A percentile compares a stretch with the other conserved stretches of the same genome.
Conservation (phyloP, 1,284 basidiomycete genomes). For the Volvariella surrecta region DNA sequence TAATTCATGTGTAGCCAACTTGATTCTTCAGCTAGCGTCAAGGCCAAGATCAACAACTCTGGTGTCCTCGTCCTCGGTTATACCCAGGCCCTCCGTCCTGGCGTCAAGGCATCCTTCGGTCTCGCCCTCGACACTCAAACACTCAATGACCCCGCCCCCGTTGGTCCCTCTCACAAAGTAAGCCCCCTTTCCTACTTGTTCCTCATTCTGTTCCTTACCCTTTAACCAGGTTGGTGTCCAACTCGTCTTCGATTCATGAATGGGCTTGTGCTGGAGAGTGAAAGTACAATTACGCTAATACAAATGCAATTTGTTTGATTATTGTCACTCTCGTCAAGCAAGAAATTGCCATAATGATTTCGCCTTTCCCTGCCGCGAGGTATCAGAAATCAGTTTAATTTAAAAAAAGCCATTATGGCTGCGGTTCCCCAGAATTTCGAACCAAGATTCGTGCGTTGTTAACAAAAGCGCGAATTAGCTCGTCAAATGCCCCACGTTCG, state of each 20-base stretch:
- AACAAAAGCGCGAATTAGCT: conserved; percentile 75
- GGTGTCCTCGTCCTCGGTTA: conserved; percentile 90
- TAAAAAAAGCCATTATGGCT: too few relatives aligned
- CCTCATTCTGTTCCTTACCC: conserved; percentile 2
- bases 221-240: conserved; percentile 53
- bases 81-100: conserved; percentile 90
- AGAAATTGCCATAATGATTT: background rate
- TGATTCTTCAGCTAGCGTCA: conserved; percentile 86
- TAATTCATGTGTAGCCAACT: conserved; percentile 47
- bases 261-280: conserved; percentile 19
- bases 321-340: background rate
- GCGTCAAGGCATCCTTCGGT: conserved; percentile 93
- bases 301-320: background rate
- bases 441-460: conserved; percentile 72
- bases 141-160: conserved; percentile 60
- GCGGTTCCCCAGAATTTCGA: conserved; percentile 41
- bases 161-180: conserved; percentile 69
- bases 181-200: conserved; percentile 7
- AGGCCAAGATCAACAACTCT: conserved; percentile 98
- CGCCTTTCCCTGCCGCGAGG: background rate
- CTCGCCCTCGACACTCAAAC: conserved; percentile 87
- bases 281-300: conserved; percentile 23
- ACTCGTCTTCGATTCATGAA: conserved; percentile 67
- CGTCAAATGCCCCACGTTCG: conserved; percentile 69
- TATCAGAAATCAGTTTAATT: too few relatives aligned